A percentile compares a stretch with the other conserved stretches of the same genome.
These are phyloP conservation scores for Starmerella apis DNA, from an alignment of 805 yeast genomes.

Conservation along the genomic window DNA sequence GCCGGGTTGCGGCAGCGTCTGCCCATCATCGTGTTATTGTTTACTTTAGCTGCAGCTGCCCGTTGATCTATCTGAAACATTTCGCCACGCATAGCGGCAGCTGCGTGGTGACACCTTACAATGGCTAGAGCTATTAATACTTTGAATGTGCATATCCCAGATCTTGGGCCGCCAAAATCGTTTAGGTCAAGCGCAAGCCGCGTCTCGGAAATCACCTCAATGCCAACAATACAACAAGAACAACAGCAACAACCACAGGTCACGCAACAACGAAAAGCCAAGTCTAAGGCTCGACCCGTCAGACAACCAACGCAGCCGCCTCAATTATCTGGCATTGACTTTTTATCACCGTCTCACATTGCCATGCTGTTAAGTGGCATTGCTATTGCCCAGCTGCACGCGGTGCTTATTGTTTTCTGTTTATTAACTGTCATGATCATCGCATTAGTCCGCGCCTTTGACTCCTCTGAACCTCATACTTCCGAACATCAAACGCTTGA, in stretches of 20 bases:
- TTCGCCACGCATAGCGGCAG: not conserved
- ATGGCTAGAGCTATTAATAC: not conserved
- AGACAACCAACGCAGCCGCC: no score
- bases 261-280: no score
- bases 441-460: not conserved
- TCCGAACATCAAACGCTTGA: no score
- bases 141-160: not conserved
- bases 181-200: not conserved
- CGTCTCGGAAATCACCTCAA: not conserved
- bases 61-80: conserved; percentile 1
- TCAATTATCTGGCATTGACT: not conserved
- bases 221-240: not conserved
- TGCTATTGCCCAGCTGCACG: not conserved
- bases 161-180: conserved; percentile 1
- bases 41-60: conserved; percentile 1
- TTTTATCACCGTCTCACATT: not conserved
- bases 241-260: not conserved
- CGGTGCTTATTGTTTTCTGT: not conserved
- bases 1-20: not conserved
- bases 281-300: no score
- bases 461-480: not conserved
- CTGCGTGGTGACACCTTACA: not conserved
- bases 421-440: not conserved
- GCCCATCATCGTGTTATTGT: not conserved
- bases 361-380: not conserved